Conservation (phyloP, 2,329 filamentous ascomycete species). For the Fusarium verrucosum region DNA sequence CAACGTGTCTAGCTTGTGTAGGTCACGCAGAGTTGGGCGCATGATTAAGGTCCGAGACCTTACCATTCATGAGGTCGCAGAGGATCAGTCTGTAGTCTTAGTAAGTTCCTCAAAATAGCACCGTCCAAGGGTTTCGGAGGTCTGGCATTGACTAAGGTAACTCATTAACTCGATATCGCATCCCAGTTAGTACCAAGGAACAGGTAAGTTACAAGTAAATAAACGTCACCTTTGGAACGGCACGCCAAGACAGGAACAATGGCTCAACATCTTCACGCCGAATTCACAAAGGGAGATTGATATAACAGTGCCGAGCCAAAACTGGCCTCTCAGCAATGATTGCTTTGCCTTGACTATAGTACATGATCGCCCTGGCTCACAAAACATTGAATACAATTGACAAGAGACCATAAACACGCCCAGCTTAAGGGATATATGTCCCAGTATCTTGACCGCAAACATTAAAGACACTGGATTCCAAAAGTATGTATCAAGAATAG, state of each 20-base stretch:
- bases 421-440: conserved; percentile 31
- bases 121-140: background rate
- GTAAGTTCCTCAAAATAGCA: background rate
- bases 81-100: background rate
- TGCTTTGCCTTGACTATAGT: conserved; percentile 44
- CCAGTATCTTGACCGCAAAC: background rate
- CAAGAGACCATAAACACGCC: conserved; percentile 53
- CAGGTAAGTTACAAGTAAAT: background rate
- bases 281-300: background rate
- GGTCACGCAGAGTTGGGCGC: background rate
- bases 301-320: conserved; percentile 49
- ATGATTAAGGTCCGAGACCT: background rate
- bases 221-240: conserved; percentile 2
- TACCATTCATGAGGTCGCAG: background rate
- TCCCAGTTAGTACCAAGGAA: background rate
- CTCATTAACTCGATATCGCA: background rate
- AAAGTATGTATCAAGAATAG: conserved; percentile 31
- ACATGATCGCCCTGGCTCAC: conserved; percentile 41
- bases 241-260: background rate
- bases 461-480: conserved; percentile 1
- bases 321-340: conserved; percentile 52
- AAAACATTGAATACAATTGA: conserved; percentile 40
- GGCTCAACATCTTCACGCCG: background rate
- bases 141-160: background rate
- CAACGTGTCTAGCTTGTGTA: background rate